Evolutionary conservation across 2,329 filamentous ascomycete genomes (phyloP).

Genomic region (Diaporthe citriasiana): DNA sequence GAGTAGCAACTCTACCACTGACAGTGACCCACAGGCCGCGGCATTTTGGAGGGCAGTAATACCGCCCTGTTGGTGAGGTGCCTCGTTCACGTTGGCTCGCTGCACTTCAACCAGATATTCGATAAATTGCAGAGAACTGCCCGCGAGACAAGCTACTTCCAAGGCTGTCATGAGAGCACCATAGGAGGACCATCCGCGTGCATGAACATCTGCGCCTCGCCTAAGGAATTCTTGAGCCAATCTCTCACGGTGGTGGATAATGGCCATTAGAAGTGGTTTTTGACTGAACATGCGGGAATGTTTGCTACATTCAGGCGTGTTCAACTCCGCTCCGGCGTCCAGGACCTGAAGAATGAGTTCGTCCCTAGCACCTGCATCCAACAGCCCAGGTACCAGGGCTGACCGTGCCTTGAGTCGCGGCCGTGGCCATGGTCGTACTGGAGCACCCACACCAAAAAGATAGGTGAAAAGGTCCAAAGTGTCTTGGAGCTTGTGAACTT

Average conservation of each 20-base stretch:
- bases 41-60: not conserved
- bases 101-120: not conserved
- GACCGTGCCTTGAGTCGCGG: not conserved
- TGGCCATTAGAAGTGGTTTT: not conserved
- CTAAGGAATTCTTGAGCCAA: not conserved
- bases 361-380: not conserved
- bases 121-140: not conserved
- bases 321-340: not conserved
- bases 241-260: fast-evolving
- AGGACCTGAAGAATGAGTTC: not conserved
- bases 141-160: not conserved
- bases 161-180: not conserved
- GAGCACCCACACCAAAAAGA: not conserved
- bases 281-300: too few species aligned
- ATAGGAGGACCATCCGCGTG: too few species aligned
- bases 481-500: too few species aligned
- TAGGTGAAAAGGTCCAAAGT: not conserved
- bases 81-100: not conserved
- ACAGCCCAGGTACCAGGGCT: not conserved
- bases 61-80: not conserved
- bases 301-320: not conserved
- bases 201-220: not conserved
- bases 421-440: not conserved
- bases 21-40: fast-evolving
- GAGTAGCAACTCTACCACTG: not conserved